phyloP scores from a whole-genome alignment of 257 asterid genomes.

The Haberlea rhodopensis region DNA sequence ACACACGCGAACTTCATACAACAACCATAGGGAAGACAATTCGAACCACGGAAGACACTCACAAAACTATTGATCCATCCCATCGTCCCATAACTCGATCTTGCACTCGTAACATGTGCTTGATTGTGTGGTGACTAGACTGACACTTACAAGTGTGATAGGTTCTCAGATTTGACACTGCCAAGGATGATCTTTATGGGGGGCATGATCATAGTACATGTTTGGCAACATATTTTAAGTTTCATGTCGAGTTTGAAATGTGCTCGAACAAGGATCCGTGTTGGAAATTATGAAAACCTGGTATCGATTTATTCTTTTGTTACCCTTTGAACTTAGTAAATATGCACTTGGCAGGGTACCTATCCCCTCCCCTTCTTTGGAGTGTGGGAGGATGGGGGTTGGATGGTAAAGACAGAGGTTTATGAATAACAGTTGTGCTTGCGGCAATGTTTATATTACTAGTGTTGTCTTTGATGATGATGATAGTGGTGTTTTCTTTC shows the following conservation, averaged over 20 bases:
- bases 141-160: background rate
- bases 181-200: slow-evolving; percentile 3
- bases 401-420: background rate
- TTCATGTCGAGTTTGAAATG: background rate
- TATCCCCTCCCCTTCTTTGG: background rate
- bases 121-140: too few relatives aligned
- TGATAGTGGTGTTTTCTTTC: slow-evolving; percentile 14
- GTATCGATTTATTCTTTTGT: background rate
- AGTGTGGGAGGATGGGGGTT: background rate
- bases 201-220: background rate
- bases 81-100: too few relatives aligned
- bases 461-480: background rate
- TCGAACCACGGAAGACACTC: too few relatives aligned
- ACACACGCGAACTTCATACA: too few relatives aligned
- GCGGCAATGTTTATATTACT: background rate
- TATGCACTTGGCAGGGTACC: background rate
- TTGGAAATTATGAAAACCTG: background rate
- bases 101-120: too few relatives aligned
- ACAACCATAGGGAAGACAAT: too few relatives aligned
- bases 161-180: background rate
- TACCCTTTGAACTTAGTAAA: background rate
- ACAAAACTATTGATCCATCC: too few relatives aligned
- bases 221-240: background rate
- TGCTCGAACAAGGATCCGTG: background rate
- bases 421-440: slow-evolving; percentile 10